Evolutionary conservation across 2,329 filamentous ascomycete genomes (phyloP).

Genomic region (Emmonsia crescens): DNA sequence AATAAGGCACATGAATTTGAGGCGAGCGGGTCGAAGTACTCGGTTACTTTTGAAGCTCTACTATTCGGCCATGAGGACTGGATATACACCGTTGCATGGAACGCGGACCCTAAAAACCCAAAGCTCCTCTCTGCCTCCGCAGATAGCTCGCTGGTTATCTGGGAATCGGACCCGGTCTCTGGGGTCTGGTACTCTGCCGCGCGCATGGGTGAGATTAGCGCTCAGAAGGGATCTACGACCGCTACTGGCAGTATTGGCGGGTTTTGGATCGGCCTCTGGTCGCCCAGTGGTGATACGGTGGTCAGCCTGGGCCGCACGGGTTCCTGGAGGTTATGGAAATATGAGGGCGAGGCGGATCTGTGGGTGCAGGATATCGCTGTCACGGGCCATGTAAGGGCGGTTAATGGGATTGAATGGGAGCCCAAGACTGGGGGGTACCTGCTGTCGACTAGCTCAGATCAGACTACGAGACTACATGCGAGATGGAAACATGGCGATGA

Average conservation of each 20-base stretch:
- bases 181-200: constrained; percentile 85
- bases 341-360: constrained; percentile 47
- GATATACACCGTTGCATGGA: constrained; percentile 86
- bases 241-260: constrained; percentile 92
- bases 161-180: constrained; percentile 72
- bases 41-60: constrained; percentile 84
- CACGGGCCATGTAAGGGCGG: constrained; percentile 71
- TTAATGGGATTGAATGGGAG: constrained; percentile 77
- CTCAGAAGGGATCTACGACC: constrained; percentile 89
- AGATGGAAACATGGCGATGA: constrained; percentile 51
- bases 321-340: constrained; percentile 81
- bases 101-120: constrained; percentile 43
- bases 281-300: constrained; percentile 61
- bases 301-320: constrained; percentile 81
- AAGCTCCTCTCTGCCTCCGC: constrained; percentile 83
- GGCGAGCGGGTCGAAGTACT: constrained; percentile 52
- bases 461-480: constrained; percentile 81
- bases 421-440: constrained; percentile 66
- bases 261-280: constrained; percentile 94
- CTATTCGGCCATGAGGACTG: constrained; percentile 94
- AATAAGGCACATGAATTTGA: constrained; percentile 80
- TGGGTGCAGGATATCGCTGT: constrained; percentile 72
- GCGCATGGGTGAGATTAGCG: constrained; percentile 83
- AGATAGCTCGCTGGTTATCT: constrained; percentile 88
- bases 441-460: constrained; percentile 79